Base-by-base conservation (phyloP, 257 asterid genomes). In the Solanum chilense region DNA sequence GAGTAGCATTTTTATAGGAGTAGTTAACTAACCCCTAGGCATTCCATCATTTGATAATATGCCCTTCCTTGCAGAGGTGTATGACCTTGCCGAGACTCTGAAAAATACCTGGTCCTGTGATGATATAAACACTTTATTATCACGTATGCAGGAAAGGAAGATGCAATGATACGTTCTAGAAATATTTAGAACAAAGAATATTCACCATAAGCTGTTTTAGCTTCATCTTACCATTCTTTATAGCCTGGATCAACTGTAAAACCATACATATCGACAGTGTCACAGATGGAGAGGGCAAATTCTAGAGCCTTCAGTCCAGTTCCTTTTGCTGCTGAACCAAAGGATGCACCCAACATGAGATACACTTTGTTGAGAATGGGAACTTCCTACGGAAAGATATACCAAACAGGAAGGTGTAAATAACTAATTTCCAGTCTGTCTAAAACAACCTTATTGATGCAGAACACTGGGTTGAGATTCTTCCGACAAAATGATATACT, bases 221-320 rank as follows among this genome's bases (percentile, higher is more conserved):
- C 52, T 81, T 45, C 37, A 41, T 41, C 87, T 35, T 91, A 92
- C 93, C 94, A 94, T 92, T 97, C 99, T 89, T 94, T 95, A 88
- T 97, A 97, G 68, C 99, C 99, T 88, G 99, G 99, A 92, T 97
- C 99, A 42, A 97, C 99, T 82, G 99, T 97, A 91, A 96, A 97
- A 86, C 99, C 99, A 90, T 97, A 97, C 98, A 97, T 97, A 86
- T 97, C 98, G 78, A 96, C 99, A 87, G 95, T 92, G 75, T 96
- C 98, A 86, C 99, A 97, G 21, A 95, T 88, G 95, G 99, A 97
- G 90, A 97, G 98, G 82, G 99, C 98, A 62, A 97, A 97, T 89
- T 97, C 99, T 89, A 97, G 99, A 88, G 99, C 99, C 94, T 97
- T 97, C 89, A 97, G 92, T 84, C 99, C 99, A 14, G 99, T 96